Conservation (phyloP, 148 eudicot species). For the Diospyros kaki region DNA sequence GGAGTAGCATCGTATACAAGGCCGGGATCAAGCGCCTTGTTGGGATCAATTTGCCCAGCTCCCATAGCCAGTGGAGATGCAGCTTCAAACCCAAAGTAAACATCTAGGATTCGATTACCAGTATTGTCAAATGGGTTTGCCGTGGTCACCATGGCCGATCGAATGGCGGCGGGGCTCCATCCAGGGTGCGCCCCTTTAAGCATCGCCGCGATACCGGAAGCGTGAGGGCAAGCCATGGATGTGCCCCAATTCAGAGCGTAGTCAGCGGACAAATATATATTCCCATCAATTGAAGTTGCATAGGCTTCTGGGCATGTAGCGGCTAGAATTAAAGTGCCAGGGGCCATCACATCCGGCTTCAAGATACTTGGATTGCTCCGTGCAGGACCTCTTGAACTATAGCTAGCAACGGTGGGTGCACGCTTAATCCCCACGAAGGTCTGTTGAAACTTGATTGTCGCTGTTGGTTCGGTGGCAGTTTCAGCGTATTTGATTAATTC, state of each 20-base stretch:
- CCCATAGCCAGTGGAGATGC: slow-evolving; percentile 30
- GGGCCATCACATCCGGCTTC: slow-evolving; percentile 37
- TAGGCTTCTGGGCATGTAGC: slow-evolving; percentile 10
- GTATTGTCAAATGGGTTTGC: slow-evolving; percentile 26
- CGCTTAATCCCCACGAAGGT: slow-evolving; percentile 26
- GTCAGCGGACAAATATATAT: slow-evolving; percentile 9
- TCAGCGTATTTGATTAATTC: slow-evolving; percentile 11
- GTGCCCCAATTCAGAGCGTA: slow-evolving; percentile 26
- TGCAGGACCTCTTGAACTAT: slow-evolving; percentile 33
- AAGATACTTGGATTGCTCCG: slow-evolving; percentile 23
- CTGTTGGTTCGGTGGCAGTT: not conserved
- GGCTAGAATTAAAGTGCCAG: slow-evolving; percentile 33
- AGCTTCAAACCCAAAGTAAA: not conserved
- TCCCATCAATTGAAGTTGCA: not conserved
- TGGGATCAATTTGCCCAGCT: slow-evolving; percentile 30
- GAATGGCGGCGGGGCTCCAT: slow-evolving; percentile 33
- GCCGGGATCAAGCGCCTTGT: slow-evolving; percentile 27
- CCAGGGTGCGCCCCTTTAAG: slow-evolving; percentile 27
- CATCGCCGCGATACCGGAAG: slow-evolving; percentile 29
- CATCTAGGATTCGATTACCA: slow-evolving; percentile 10
- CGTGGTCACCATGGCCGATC: slow-evolving; percentile 33
- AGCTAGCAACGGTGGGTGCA: slow-evolving; percentile 20
- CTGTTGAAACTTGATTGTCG: slow-evolving; percentile 29
- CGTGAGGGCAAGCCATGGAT: slow-evolving; percentile 39
- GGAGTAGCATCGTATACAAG: slow-evolving; percentile 25